Conservation (phyloP, 2,329 filamentous ascomycete species). For the Hypocreales sp. region DNA sequence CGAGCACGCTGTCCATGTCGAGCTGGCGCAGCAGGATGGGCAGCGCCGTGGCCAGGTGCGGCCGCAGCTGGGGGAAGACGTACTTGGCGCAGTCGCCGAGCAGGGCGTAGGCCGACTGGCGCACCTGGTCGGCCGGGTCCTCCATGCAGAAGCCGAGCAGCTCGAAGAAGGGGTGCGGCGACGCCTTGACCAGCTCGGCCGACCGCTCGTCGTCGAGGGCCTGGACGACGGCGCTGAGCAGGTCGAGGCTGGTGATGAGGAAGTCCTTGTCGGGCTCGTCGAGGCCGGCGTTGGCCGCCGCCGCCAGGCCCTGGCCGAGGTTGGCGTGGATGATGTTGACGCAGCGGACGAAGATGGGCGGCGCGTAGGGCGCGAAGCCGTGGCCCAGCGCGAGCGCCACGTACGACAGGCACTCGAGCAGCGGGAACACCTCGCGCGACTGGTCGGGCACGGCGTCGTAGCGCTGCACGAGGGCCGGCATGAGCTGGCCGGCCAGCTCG, state of each 20-base stretch:
- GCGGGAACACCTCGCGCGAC: slow-evolving; percentile 82
- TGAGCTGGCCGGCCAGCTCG: slow-evolving; percentile 68
- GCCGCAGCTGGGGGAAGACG: slow-evolving; percentile 67
- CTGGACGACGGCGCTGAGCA: slow-evolving; percentile 86
- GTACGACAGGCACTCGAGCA: slow-evolving; percentile 93
- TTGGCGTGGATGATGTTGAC: slow-evolving; percentile 86
- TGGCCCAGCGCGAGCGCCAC: slow-evolving; percentile 75
- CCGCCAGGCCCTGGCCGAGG: slow-evolving; percentile 62
- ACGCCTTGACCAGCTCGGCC: slow-evolving; percentile 56
- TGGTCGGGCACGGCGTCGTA: slow-evolving; percentile 81
- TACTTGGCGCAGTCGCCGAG: slow-evolving; percentile 91
- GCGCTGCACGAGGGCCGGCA: slow-evolving; percentile 80
- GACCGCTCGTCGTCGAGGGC: slow-evolving; percentile 63
- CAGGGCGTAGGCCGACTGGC: slow-evolving; percentile 89
- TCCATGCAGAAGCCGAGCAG: slow-evolving; percentile 85
- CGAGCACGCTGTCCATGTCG: slow-evolving; percentile 59
- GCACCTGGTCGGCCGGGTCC: slow-evolving; percentile 78
- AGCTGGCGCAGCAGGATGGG: slow-evolving; percentile 77
- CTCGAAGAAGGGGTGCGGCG: slow-evolving; percentile 78
- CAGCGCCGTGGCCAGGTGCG: slow-evolving; percentile 57
- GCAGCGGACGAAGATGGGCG: slow-evolving; percentile 75
- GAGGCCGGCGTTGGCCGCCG: slow-evolving; percentile 48
- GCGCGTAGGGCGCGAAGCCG: slow-evolving; percentile 70
- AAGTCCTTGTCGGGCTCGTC: slow-evolving; percentile 94
- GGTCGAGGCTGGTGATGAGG: slow-evolving; percentile 83